Percentiles rank a stretch among this genome's conserved stretches.
Evolutionary conservation across 495 filamentous ascomycete species (phyloP).

Genomic region (Penicillium paradoxum): DNA sequence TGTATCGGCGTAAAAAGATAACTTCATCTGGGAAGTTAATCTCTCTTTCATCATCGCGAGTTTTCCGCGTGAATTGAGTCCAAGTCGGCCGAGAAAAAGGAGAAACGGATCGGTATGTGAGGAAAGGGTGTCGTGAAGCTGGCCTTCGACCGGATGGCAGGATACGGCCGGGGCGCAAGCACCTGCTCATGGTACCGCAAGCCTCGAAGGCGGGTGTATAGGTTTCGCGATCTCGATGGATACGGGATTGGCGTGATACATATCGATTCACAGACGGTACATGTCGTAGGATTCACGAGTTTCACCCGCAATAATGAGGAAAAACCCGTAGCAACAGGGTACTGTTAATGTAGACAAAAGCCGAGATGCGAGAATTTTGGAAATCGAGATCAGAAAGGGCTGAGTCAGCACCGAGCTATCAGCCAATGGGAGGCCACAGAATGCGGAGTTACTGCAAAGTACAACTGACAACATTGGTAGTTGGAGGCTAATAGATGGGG

Average conservation of each 20-base stretch:
- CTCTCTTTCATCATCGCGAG: not conserved
- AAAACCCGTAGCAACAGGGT: not conserved
- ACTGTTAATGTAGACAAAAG: not conserved
- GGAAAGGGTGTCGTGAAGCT: slow-evolving; percentile 6
- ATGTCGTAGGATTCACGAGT: slow-evolving; percentile 10
- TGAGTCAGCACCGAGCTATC: slow-evolving; percentile 1
- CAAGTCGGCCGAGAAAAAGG: slow-evolving; percentile 7
- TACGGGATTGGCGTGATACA: slow-evolving; percentile 31
- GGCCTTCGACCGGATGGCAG: slow-evolving; percentile 31
- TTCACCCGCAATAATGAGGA: not conserved
- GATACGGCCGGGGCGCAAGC: slow-evolving; percentile 34
- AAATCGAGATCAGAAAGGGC: slow-evolving; percentile 1
- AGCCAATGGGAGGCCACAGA: slow-evolving; percentile 3
- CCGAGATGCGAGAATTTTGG: slow-evolving; percentile 4
- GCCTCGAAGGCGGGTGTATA: slow-evolving; percentile 27
- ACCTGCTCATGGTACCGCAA: slow-evolving; percentile 45
- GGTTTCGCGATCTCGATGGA: slow-evolving; percentile 34
- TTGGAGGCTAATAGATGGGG: not conserved
- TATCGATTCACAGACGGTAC: slow-evolving; percentile 31
- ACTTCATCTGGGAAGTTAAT: slow-evolving; percentile 2
- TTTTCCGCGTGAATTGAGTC: not conserved
- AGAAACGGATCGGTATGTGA: slow-evolving; percentile 4
- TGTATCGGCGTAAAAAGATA: slow-evolving; percentile 8
- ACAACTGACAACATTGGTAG: not conserved
- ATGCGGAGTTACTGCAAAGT: slow-evolving; percentile 5